phyloP scores from a whole-genome alignment of 1,139 yeast genomes.

The Lodderomyces theae region DNA sequence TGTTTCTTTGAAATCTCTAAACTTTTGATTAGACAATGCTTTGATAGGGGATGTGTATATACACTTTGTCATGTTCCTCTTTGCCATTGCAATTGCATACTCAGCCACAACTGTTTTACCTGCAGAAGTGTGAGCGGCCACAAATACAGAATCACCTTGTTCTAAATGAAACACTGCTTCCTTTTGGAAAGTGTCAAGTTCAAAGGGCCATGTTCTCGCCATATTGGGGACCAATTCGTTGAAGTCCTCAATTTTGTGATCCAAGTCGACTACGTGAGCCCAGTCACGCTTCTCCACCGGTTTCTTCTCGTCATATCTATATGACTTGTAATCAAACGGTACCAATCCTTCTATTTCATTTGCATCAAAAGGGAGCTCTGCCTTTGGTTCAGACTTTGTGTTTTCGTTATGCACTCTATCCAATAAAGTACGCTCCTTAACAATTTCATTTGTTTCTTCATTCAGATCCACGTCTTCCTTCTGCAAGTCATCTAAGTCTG shows the following conservation, averaged over 20 bases:
- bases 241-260: slow-evolving; percentile 80
- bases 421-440: background rate
- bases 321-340: slow-evolving; percentile 54
- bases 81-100: slow-evolving; percentile 91
- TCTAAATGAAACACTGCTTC: slow-evolving; percentile 96
- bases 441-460: background rate
- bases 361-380: slow-evolving; percentile 26
- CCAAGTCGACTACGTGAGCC: slow-evolving; percentile 94
- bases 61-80: slow-evolving; percentile 85
- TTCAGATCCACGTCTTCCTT: slow-evolving; percentile 17
- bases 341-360: slow-evolving; percentile 69
- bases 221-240: slow-evolving; percentile 85
- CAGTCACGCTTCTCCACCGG: slow-evolving; percentile 55
- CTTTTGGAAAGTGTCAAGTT: slow-evolving; percentile 91
- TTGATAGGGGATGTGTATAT: slow-evolving; percentile 93
- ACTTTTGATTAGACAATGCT: slow-evolving; percentile 90
- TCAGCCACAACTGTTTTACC: slow-evolving; percentile 94
- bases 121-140: slow-evolving; percentile 96
- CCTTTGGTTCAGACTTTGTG: slow-evolving; percentile 1
- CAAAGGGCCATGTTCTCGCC: slow-evolving; percentile 93
- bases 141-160: slow-evolving; percentile 96
- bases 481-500: slow-evolving; percentile 12
- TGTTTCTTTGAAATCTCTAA: slow-evolving; percentile 82
- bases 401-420: slow-evolving; percentile 3
- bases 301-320: slow-evolving; percentile 29